These are phyloP conservation scores for Hyaloscypha hepaticicola DNA, from an alignment of 495 filamentous ascomycete genomes.

Conservation along the genomic window DNA sequence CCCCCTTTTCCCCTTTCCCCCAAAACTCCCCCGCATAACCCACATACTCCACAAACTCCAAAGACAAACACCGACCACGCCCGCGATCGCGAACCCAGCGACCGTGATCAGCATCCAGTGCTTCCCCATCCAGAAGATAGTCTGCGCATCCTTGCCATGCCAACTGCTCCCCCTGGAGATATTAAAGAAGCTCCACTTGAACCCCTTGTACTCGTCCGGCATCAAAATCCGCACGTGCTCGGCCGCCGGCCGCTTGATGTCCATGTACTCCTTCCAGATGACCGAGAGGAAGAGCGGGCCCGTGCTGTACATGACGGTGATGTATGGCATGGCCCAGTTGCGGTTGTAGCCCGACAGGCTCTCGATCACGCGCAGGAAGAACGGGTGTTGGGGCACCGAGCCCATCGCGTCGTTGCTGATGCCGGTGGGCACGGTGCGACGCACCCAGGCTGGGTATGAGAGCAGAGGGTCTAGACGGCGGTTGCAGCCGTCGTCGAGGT, in stretches of 20 bases:
- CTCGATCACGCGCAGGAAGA: conserved; percentile 74
- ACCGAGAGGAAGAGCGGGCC: conserved; percentile 83
- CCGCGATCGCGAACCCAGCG: conserved; percentile 59
- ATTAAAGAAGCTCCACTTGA: conserved; percentile 75
- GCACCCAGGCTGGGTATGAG: conserved; percentile 78
- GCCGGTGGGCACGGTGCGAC: conserved; percentile 76
- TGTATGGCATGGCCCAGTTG: conserved; percentile 78
- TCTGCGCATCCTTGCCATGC: conserved; percentile 70
- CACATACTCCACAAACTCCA: conserved; percentile 48
- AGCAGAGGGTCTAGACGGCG: conserved; percentile 78
- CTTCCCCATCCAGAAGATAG: conserved; percentile 81
- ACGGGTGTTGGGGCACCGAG: conserved; percentile 74
- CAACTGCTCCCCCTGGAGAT: conserved; percentile 73
- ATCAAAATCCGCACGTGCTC: conserved; percentile 51
- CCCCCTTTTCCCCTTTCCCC: background rate
- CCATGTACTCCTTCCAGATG: conserved; percentile 75
- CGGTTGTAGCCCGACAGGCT: conserved; percentile 67
- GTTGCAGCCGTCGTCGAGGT: conserved; percentile 88
- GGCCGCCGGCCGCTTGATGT: background rate
- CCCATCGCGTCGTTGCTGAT: conserved; percentile 92
- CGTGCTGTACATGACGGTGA: conserved; percentile 86
- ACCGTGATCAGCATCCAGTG: conserved; percentile 74
- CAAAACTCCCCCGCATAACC: conserved; percentile 20
- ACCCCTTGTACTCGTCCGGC: conserved; percentile 67
- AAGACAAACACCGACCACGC: conserved; percentile 52